Base-by-base conservation (phyloP, 306 rosid species). In the Cucurbita moschata region DNA sequence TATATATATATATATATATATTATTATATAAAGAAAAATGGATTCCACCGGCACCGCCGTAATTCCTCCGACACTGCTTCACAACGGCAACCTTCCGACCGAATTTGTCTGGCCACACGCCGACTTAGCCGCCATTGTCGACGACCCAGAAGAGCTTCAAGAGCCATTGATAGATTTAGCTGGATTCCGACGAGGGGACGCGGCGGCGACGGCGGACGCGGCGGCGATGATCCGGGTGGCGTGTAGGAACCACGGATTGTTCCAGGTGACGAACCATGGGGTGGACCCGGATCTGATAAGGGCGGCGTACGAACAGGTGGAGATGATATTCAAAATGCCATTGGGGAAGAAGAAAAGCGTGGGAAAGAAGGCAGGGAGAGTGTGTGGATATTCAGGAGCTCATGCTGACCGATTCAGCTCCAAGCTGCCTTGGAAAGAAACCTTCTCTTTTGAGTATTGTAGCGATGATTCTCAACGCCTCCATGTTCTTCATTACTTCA, bases 341-440 rank as follows among this genome's bases (percentile, higher is more conserved):
- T 1, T 81, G 21, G 21, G 8, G 58, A 78, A 72, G 73, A 89
- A 89, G 81, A 74, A 77, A 0, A 47, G 78, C 6, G 79, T 75
- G 0, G n/a, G 58, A 14, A 80, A 71, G 62, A 64, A 75, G 5
- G 81, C 79, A 0, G 89, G 87, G 8, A 53, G 61, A 1, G 59
- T 83, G 2, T 64, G 79, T 0, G 95, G 96, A 3, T 89, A 89
- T 60, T 84, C 96, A 0, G 81, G 86, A 6, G 96, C 88, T 38
- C 96, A 87, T 79, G 81, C 90, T 4, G 82, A 85, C 4, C 81
- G 90, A 3, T 89, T 15, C 16, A 53, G 85, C 0, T 50, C 89
- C 0, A 82, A 75, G 70, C 61, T 89, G 82, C 96, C 96, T 11
- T 89, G 92, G 96, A 89, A 87, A 63, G 92, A 89, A 79, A 72